Conservation (phyloP, 164 flowering plant species). For the Umbellularia californica region DNA sequence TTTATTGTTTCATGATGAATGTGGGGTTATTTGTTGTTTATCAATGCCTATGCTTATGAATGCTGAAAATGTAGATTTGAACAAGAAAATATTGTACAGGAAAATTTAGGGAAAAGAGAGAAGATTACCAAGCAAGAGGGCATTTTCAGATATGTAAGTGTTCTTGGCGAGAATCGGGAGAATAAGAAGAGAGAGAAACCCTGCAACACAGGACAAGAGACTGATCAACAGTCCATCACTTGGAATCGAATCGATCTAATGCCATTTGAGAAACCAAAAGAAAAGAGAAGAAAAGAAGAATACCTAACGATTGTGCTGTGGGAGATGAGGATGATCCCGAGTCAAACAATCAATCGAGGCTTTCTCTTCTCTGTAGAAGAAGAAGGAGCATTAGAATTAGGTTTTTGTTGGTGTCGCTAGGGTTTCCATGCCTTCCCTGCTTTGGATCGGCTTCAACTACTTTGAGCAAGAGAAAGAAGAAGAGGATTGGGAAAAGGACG, state of each 20-base stretch:
- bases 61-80: too few species aligned
- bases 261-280: neutral
- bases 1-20: too few species aligned
- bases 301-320: conserved; percentile 77
- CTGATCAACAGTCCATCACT: conserved; percentile 30
- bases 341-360: conserved; percentile 69
- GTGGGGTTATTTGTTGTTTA: too few species aligned
- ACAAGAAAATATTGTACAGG: too few species aligned
- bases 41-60: too few species aligned
- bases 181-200: conserved; percentile 61
- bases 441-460: too few species aligned
- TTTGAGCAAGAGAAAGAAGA: too few species aligned
- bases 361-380: conserved; percentile 14
- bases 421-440: too few species aligned
- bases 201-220: conserved; percentile 62
- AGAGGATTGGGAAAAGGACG: too few species aligned
- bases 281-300: neutral
- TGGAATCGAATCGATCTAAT: neutral
- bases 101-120: neutral
- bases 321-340: conserved; percentile 64
- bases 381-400: neutral
- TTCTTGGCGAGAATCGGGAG: conserved; percentile 85
- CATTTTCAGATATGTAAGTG: conserved; percentile 93
- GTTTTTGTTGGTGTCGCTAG: neutral
- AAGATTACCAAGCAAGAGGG: conserved; percentile 80